Conservation (phyloP, 2,329 filamentous ascomycete species). For the Cordyceps pruinosa region DNA sequence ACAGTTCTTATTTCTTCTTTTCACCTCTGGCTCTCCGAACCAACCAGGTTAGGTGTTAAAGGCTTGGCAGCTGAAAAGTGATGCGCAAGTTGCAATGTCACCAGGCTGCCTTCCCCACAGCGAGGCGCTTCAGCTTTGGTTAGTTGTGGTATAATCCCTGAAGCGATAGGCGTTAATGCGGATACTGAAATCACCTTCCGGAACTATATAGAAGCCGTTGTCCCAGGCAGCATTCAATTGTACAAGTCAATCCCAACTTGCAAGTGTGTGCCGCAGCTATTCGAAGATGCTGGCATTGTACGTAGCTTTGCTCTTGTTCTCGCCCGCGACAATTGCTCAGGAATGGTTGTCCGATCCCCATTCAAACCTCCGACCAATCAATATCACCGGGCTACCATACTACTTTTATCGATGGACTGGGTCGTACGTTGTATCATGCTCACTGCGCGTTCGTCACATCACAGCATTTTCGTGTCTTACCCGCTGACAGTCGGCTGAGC, state of each 20-base stretch:
- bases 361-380: constrained; percentile 1
- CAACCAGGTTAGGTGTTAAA: background rate
- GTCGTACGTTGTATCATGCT: background rate
- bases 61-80: constrained; percentile 9
- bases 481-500: too few relatives aligned
- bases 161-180: background rate
- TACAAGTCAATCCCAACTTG: background rate
- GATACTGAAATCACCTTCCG: background rate
- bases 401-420: constrained; percentile 7
- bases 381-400: background rate
- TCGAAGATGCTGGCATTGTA: background rate
- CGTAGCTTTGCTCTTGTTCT: background rate
- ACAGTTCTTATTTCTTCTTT: background rate
- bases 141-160: background rate
- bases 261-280: background rate
- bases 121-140: background rate
- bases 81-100: background rate
- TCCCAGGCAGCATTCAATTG: too few relatives aligned
- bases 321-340: background rate
- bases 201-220: background rate
- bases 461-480: background rate
- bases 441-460: background rate
- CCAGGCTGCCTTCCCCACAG: background rate
- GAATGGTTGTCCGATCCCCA: constrained; percentile 5
- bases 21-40: background rate